These are phyloP conservation scores for Geranium incanum DNA, from an alignment of 441 rosid species.

Conservation along the genomic window DNA sequence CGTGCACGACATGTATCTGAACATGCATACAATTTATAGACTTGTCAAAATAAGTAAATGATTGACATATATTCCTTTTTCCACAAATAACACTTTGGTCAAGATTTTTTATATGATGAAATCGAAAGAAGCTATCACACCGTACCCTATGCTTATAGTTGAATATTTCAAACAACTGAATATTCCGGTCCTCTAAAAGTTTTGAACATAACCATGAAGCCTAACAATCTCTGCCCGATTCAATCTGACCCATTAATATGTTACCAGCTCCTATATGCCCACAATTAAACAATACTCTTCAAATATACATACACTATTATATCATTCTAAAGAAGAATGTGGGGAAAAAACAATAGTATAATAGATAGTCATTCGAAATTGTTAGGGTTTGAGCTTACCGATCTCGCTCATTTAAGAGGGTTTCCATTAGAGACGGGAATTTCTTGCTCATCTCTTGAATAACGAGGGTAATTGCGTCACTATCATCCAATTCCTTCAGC, in stretches of 20 bases:
- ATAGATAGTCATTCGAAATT: not conserved
- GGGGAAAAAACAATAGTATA: constrained; percentile 2
- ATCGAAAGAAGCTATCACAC: too few relatives aligned
- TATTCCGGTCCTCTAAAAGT: not conserved
- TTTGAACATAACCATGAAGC: not conserved
- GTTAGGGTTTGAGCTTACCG: constrained; percentile 45
- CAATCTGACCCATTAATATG: not conserved
- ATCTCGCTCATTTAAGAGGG: constrained; percentile 88
- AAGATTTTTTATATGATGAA: too few relatives aligned
- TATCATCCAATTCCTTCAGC: constrained; percentile 56
- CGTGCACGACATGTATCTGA: constrained; percentile 67
- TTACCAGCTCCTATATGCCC: not conserved
- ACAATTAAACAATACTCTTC: too few relatives aligned
- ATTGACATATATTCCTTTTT: not conserved
- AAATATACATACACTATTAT: too few relatives aligned
- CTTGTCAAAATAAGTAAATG: not conserved
- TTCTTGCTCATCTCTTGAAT: constrained; percentile 89
- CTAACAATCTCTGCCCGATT: not conserved
- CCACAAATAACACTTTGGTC: too few relatives aligned
- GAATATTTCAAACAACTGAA: too few relatives aligned
- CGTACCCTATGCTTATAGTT: too few relatives aligned
- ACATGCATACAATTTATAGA: too few relatives aligned
- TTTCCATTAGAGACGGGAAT: constrained; percentile 66
- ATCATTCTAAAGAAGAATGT: too few relatives aligned
- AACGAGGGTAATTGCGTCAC: constrained; percentile 63